phyloP scores from a whole-genome alignment of 2,329 filamentous ascomycete genomes.

The Rugonectria rugulosa region DNA sequence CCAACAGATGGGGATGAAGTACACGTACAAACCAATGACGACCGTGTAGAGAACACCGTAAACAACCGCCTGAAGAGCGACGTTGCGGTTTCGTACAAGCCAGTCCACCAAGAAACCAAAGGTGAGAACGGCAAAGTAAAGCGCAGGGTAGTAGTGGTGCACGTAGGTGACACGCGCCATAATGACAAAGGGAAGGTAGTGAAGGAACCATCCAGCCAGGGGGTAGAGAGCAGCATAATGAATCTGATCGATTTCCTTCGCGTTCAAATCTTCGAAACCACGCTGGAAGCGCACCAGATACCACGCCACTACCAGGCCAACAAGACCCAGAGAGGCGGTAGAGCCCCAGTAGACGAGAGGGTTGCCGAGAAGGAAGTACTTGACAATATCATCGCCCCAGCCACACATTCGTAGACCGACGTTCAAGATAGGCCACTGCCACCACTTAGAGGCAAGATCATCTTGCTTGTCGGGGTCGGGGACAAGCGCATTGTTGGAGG shows the following conservation, averaged over 20 bases:
- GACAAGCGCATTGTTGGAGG: slow-evolving; percentile 97
- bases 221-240: slow-evolving; percentile 95
- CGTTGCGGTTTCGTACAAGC: slow-evolving; percentile 72
- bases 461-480: slow-evolving; percentile 99
- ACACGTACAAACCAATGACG: slow-evolving; percentile 83
- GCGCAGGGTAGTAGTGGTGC: slow-evolving; percentile 97
- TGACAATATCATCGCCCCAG: slow-evolving; percentile 94
- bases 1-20: slow-evolving; percentile 94
- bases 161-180: slow-evolving; percentile 99
- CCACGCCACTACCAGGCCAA: slow-evolving; percentile 78
- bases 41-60: slow-evolving; percentile 77
- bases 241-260: slow-evolving; percentile 87
- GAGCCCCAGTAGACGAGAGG: slow-evolving; percentile 96
- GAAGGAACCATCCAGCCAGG: slow-evolving; percentile 90
- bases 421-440: slow-evolving; percentile 97
- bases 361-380: slow-evolving; percentile 98
- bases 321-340: slow-evolving; percentile 77
- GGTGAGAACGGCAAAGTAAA: slow-evolving; percentile 94
- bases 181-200: slow-evolving; percentile 93
- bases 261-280: slow-evolving; percentile 83
- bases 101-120: slow-evolving; percentile 91
- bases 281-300: slow-evolving; percentile 96
- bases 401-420: slow-evolving; percentile 98
- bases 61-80: slow-evolving; percentile 69
- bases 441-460: slow-evolving; percentile 93